Conservation (phyloP, 2,329 filamentous ascomycete species). For the Hansfordia pulvinata region DNA sequence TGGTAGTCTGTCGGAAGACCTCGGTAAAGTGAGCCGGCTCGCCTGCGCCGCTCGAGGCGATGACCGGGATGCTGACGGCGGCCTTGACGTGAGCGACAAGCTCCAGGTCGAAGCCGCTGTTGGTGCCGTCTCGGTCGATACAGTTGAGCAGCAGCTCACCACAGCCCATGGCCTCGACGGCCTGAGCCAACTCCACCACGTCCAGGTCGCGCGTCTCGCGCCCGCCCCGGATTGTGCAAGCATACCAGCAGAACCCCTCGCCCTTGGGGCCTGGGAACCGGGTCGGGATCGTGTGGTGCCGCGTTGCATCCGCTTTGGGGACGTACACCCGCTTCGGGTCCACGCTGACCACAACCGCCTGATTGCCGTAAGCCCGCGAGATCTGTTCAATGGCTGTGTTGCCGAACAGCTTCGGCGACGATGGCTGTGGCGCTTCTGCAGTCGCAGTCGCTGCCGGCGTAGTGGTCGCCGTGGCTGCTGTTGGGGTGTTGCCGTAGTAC, state of each 20-base stretch:
- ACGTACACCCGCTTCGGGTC: constrained; percentile 91
- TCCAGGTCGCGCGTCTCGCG: constrained; percentile 90
- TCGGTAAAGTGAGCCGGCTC: constrained; percentile 79
- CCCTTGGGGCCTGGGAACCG: constrained; percentile 56
- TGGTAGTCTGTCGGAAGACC: constrained; percentile 73
- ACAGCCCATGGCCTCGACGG: constrained; percentile 89
- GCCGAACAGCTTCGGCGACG: constrained; percentile 55
- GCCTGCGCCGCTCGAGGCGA: constrained; percentile 86
- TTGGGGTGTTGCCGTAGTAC: constrained; percentile 72
- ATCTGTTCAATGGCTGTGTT: constrained; percentile 93
- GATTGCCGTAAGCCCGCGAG: constrained; percentile 82
- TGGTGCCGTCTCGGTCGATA: constrained; percentile 93
- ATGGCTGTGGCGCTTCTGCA: too few species aligned
- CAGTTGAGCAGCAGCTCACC: constrained; percentile 95
- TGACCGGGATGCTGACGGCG: constrained; percentile 83
- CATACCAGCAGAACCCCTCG: constrained; percentile 85
- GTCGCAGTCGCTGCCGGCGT: too few species aligned
- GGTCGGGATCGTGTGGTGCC: constrained; percentile 63
- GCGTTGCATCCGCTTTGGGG: constrained; percentile 52
- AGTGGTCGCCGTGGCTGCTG: too few species aligned
- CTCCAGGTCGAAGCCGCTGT: constrained; percentile 88
- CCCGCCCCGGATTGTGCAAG: constrained; percentile 92
- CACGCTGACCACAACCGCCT: constrained; percentile 91
- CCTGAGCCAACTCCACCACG: constrained; percentile 73
- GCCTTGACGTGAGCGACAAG: constrained; percentile 78